Evolutionary conservation across 2,329 filamentous ascomycete genomes (phyloP).

Genomic region (Stachybotrys echinatus): DNA sequence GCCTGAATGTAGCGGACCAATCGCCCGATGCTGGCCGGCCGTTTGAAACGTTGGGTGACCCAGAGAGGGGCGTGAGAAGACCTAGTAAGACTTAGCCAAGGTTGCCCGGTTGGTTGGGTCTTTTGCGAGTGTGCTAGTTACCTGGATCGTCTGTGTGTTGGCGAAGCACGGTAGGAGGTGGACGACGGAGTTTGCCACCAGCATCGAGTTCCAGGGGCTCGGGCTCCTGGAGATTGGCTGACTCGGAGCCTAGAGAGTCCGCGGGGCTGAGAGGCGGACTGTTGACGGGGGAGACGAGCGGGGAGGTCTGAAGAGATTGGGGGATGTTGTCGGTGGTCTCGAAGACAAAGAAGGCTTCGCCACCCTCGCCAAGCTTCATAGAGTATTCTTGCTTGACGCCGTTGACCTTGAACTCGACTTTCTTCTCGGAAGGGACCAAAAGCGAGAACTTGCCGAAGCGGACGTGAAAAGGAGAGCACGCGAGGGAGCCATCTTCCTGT

Average conservation of each 20-base stretch:
- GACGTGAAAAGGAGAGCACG: constrained; percentile 96
- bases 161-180: constrained; percentile 37
- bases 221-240: constrained; percentile 53
- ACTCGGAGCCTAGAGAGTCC: constrained; percentile 11
- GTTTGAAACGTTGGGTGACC: constrained; percentile 44
- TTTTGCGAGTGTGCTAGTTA: constrained; percentile 6
- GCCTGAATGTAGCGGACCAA: constrained; percentile 41
- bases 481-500: constrained; percentile 82
- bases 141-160: constrained; percentile 20
- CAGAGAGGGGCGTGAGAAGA: constrained; percentile 46
- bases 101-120: neutral
- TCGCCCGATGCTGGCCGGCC: constrained; percentile 44
- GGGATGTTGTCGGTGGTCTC: constrained; percentile 90
- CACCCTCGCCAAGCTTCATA: constrained; percentile 97
- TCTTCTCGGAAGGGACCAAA: constrained; percentile 92
- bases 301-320: constrained; percentile 90
- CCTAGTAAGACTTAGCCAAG: constrained; percentile 21
- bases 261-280: constrained; percentile 63
- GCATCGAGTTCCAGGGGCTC: constrained; percentile 64
- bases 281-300: constrained; percentile 80
- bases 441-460: constrained; percentile 98
- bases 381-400: constrained; percentile 85
- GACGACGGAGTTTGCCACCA: constrained; percentile 32
- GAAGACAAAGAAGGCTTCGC: constrained; percentile 98
- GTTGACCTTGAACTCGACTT: constrained; percentile 97